Conservation (phyloP, 805 yeast genomes). For the Yamadazyma laniorum region DNA sequence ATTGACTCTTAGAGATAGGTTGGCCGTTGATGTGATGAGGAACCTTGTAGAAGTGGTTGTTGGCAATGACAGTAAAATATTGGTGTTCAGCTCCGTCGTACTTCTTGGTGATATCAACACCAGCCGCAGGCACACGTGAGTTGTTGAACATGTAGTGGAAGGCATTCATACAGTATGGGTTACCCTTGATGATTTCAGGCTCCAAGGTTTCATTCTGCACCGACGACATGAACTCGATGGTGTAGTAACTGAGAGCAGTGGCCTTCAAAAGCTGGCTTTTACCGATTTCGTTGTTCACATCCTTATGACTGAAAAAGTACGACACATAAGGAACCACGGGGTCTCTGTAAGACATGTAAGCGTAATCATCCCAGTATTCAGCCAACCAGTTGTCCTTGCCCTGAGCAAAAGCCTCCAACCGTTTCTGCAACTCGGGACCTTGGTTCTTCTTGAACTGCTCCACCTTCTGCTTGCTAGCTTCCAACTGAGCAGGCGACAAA, state of each 20-base stretch:
- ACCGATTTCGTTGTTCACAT: constrained; percentile 56
- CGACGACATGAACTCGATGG: constrained; percentile 62
- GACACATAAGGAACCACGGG: constrained; percentile 95
- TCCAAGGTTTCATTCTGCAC: constrained; percentile 72
- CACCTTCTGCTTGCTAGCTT: constrained; percentile 52
- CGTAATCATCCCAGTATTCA: constrained; percentile 91
- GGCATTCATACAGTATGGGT: constrained; percentile 93
- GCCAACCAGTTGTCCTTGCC: constrained; percentile 84
- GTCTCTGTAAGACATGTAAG: constrained; percentile 86
- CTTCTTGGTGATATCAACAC: constrained; percentile 60
- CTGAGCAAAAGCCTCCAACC: constrained; percentile 57
- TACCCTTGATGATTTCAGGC: constrained; percentile 74
- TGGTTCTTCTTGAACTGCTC: constrained; percentile 59
- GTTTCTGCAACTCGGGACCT: constrained; percentile 66
- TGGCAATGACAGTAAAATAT: constrained; percentile 68
- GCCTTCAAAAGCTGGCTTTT: constrained; percentile 70
- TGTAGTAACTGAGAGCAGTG: constrained; percentile 65
- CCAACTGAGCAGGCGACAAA: constrained; percentile 49
- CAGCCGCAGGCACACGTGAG: constrained; percentile 70
- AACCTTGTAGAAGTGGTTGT: constrained; percentile 80
- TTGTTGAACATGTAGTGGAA: constrained; percentile 90
- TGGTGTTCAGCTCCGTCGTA: constrained; percentile 53
- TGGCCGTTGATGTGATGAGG: constrained; percentile 51
- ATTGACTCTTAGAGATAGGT: constrained; percentile 44
- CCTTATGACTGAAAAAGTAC: constrained; percentile 83